These are phyloP conservation scores for Sporothrix mexicana DNA, from an alignment of 2,329 filamentous ascomycete genomes.

Conservation along the genomic window DNA sequence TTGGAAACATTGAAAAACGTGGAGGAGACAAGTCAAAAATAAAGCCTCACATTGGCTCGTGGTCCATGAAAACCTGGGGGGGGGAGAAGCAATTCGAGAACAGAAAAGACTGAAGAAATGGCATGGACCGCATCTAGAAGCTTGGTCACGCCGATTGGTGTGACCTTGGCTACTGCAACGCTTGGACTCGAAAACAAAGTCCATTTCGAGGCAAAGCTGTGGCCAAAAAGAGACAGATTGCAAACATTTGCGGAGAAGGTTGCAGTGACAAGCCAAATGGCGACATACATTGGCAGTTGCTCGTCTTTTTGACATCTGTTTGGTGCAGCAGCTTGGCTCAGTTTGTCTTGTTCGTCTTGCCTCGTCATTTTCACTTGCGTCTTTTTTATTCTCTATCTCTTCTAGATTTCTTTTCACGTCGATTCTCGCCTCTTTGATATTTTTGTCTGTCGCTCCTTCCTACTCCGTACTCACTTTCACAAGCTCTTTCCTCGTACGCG, in stretches of 20 bases:
- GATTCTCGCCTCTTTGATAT: too few relatives aligned
- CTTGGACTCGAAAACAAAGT: not conserved
- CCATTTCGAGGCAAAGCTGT: not conserved
- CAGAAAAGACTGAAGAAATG: not conserved
- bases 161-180: not conserved
- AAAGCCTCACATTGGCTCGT: too few relatives aligned
- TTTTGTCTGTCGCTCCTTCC: not conserved
- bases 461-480: not conserved
- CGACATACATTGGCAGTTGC: conserved; percentile 25
- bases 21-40: not conserved
- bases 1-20: not conserved
- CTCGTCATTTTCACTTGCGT: not conserved
- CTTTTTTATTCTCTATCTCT: not conserved
- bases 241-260: not conserved
- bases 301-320: not conserved
- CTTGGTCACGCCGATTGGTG: not conserved
- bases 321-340: not conserved
- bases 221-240: too few relatives aligned
- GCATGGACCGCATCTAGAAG: conserved; percentile 4
- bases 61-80: not conserved
- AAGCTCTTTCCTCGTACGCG: not conserved
- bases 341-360: not conserved
- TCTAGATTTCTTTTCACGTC: not conserved
- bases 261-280: not conserved
- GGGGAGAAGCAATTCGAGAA: not conserved